Percentiles rank a stretch among this genome's conserved stretches.
Evolutionary conservation across 2,329 filamentous ascomycete species (phyloP).

Genomic region (Tolypocladium paradoxum): DNA sequence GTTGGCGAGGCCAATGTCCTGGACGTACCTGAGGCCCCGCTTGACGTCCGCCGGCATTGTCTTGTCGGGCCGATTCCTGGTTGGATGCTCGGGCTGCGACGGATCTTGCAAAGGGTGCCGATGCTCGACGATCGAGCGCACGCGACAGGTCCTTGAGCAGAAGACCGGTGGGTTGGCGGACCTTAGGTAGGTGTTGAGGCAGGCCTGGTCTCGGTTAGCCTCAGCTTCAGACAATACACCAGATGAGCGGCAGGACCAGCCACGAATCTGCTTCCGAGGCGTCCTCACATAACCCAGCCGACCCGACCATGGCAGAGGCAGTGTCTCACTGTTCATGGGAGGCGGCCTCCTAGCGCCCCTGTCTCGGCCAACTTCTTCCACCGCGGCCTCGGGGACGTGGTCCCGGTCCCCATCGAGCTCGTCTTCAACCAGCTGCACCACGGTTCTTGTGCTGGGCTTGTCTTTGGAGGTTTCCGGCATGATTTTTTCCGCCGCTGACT

Average conservation of each 20-base stretch:
- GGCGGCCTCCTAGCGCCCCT: slow-evolving; percentile 48
- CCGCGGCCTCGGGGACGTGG: slow-evolving; percentile 10
- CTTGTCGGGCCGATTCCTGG: slow-evolving; percentile 78
- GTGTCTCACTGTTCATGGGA: slow-evolving; percentile 68
- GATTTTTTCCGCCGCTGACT: neutral
- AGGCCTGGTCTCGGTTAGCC: slow-evolving; percentile 46
- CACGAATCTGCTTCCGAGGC: slow-evolving; percentile 2
- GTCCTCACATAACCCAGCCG: slow-evolving; percentile 70
- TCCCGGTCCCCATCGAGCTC: neutral
- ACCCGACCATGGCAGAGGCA: slow-evolving; percentile 86
- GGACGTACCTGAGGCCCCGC: slow-evolving; percentile 61
- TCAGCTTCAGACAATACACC: slow-evolving; percentile 1
- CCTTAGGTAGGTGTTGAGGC: slow-evolving; percentile 84
- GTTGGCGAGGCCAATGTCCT: slow-evolving; percentile 71
- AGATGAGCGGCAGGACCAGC: neutral
- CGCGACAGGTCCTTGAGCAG: slow-evolving; percentile 81
- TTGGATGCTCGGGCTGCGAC: slow-evolving; percentile 64
- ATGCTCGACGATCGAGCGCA: slow-evolving; percentile 82
- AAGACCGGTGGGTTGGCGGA: slow-evolving; percentile 76
- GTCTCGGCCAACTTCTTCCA: slow-evolving; percentile 15
- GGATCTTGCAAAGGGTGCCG: slow-evolving; percentile 71
- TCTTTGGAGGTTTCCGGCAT: neutral
- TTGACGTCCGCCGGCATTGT: slow-evolving; percentile 53
- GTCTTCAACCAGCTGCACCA: neutral
- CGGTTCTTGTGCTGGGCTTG: neutral